Evolutionary conservation across 768 basidiomycete genomes (phyloP).

Genomic region (Boletus vermiculosoides): DNA sequence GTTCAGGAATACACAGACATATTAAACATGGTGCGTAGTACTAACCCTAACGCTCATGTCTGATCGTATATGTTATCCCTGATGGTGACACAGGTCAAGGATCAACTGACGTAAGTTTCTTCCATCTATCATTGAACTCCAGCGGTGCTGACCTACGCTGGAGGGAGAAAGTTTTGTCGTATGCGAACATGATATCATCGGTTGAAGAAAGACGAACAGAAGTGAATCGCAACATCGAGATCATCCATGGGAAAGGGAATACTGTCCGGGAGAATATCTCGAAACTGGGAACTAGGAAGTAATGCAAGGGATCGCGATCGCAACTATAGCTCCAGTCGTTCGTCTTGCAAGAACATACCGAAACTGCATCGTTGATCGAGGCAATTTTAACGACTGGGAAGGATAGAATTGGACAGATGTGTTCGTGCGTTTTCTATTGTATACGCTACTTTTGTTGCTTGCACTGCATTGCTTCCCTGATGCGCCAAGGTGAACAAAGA

Average conservation of each 20-base stretch:
- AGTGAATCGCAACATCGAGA: constrained; percentile 20
- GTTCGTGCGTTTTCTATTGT: neutral
- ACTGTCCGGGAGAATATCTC: constrained; percentile 25
- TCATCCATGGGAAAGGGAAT: constrained; percentile 15
- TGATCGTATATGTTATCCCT: neutral
- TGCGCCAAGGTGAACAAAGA: neutral
- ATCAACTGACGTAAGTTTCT: constrained; percentile 26
- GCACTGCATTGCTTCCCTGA: neutral
- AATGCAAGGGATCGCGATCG: neutral
- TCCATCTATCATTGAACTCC: neutral
- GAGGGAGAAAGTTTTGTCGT: constrained; percentile 24
- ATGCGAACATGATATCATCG: constrained; percentile 18
- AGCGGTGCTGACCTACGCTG: constrained; percentile 5
- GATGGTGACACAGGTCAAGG: constrained; percentile 23
- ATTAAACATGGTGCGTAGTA: constrained; percentile 21
- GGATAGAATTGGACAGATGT: neutral
- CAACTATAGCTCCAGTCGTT: neutral
- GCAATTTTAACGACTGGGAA: neutral
- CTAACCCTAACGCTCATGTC: neutral
- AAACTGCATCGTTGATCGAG: neutral
- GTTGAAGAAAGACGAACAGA: constrained; percentile 23
- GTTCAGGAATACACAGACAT: constrained; percentile 17
- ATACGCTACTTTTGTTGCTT: neutral
- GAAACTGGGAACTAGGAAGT: constrained; percentile 18
- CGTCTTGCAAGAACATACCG: neutral